Evolutionary conservation across 2,329 filamentous ascomycete species (phyloP), one percentile per base, ranked within the genome.

Genomic region (Pseudocercospora macadamiae): DNA sequence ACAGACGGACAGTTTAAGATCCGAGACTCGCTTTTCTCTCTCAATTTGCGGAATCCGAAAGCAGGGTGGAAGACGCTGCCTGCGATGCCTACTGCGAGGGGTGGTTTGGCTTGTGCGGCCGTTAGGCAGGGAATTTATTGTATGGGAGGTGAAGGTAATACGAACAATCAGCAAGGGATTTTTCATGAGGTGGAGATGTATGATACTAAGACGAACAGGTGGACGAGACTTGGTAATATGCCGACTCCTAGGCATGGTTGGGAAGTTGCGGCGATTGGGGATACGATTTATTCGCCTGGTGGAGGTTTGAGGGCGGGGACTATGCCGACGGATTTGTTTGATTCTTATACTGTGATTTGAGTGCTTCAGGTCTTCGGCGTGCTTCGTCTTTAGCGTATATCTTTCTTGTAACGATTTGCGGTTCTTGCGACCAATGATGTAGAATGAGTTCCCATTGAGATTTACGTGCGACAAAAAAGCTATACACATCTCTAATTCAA

Each of bases 131-230:
- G 25, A 3, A 59, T 59, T 9, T 59, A 52, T 10, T 59, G 57
- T n/a, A 28, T 59, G 18, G 57, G 57, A 4, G 57, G 57, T 9
- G 57, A 59, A 28, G 57, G 57, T 2, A 54, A 59, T 30, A 23
- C 36, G 18, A 18, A 59, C 10, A 47, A 16, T 21, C 19, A 39
- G 7, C 37, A 37, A 12, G 28, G 52, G 2, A 48, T 59, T 6
- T 59, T 59, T 8, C 23, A 19, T 10, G 21, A 55, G 39, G 57
- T 59, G 2, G 52, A 59, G 30, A 45, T 23, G 4, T 59, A 51
- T 30, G 53, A 59, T 14, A 59, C 57, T 1, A 7, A 16, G 26
- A 52, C 4, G n/a, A 52, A 59, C 30, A 25, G 16, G 16, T 59
- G 57, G 57, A 52, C 14, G 1, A 37, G 19, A 3, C 16, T 59